Evolutionary conservation across 2,329 filamentous ascomycete species (phyloP).

Genomic region (Calonectria pseudoturangicola): DNA sequence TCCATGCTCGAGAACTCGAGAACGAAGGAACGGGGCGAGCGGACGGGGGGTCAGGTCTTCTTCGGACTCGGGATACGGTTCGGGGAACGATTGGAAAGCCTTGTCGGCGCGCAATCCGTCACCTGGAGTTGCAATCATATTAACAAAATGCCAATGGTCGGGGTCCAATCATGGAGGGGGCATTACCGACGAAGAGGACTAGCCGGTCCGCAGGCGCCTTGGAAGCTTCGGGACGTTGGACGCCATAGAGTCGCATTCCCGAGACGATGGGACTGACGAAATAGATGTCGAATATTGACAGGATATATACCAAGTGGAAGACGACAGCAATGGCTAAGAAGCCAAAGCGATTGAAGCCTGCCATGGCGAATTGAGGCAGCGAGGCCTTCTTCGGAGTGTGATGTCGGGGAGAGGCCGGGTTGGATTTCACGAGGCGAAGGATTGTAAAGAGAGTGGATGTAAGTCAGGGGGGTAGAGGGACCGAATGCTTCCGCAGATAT

Average conservation of each 20-base stretch:
- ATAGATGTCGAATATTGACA: conserved; percentile 98
- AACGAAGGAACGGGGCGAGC: conserved; percentile 93
- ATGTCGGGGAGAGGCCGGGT: conserved; percentile 28
- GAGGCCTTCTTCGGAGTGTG: background rate
- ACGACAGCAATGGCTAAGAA: conserved; percentile 92
- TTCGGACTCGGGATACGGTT: conserved; percentile 83
- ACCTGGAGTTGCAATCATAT: conserved; percentile 66
- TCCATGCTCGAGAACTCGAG: conserved; percentile 89
- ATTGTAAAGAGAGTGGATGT: conserved; percentile 41
- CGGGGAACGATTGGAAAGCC: conserved; percentile 93
- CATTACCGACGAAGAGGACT: conserved; percentile 91
- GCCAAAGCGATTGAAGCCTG: conserved; percentile 78
- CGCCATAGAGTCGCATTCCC: conserved; percentile 89
- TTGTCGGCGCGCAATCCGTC: conserved; percentile 98
- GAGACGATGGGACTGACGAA: conserved; percentile 98
- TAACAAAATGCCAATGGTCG: conserved; percentile 30
- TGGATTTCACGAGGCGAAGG: conserved; percentile 26
- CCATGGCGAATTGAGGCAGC: conserved; percentile 65
- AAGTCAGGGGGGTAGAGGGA: conserved; percentile 47
- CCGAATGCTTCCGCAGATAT: conserved; percentile 26
- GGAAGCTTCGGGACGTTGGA: conserved; percentile 75
- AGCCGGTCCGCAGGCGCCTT: conserved; percentile 91
- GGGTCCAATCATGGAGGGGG: conserved; percentile 11
- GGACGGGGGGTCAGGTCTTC: conserved; percentile 83
- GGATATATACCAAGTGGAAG: conserved; percentile 95